Percentiles rank a stretch among this genome's conserved stretches.
Evolutionary conservation across 371 early-diverging fungal species (phyloP).

Genomic region (Conidiobolus coronatus): DNA sequence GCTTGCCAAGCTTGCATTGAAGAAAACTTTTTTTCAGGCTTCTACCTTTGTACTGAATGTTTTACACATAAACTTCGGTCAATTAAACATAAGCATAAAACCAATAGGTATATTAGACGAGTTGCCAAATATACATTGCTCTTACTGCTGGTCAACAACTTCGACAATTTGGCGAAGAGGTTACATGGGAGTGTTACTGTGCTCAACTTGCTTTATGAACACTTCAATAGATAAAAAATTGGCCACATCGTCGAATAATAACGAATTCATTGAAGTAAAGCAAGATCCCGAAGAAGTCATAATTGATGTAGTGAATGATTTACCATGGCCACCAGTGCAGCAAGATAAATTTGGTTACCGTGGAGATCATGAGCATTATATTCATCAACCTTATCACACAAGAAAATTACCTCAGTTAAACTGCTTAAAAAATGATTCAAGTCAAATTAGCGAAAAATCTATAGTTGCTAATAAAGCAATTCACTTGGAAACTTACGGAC

Average conservation of each 20-base stretch:
- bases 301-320: neutral
- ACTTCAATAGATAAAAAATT: conserved; percentile 23
- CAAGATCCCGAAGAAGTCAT: neutral
- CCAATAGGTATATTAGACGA: neutral
- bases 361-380: conserved; percentile 49
- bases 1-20: conserved; percentile 25
- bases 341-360: conserved; percentile 13
- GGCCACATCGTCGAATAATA: neutral
- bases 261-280: neutral
- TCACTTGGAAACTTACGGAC: conserved; percentile 39
- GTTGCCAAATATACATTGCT: conserved; percentile 14
- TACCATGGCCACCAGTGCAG: neutral
- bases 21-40: conserved; percentile 36
- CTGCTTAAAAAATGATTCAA: neutral
- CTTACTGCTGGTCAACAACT: conserved; percentile 18
- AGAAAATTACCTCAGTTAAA: conserved; percentile 15
- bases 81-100: neutral
- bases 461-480: conserved; percentile 12
- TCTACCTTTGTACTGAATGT: conserved; percentile 34
- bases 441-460: neutral
- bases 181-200: conserved; percentile 65
- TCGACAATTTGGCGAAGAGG: conserved; percentile 25
- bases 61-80: neutral
- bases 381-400: conserved; percentile 54
- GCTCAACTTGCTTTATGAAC: conserved; percentile 45